Evolutionary conservation across 129 eudicot species (phyloP).

Genomic region (Lonicera japonica): DNA sequence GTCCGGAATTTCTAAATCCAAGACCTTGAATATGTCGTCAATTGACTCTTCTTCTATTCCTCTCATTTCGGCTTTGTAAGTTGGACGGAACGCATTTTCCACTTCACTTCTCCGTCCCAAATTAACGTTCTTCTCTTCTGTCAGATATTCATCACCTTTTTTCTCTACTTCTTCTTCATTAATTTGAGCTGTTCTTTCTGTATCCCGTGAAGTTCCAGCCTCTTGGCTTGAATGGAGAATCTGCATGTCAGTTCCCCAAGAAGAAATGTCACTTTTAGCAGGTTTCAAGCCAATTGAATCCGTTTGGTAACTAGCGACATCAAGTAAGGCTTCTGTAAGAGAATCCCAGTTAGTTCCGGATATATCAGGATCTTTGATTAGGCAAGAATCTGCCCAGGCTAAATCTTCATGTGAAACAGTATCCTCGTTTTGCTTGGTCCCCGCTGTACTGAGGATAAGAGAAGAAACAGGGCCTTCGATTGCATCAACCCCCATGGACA

Average conservation of each 20-base stretch:
- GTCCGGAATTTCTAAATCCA: slow-evolving; percentile 56
- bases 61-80: slow-evolving; percentile 29
- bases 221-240: slow-evolving; percentile 2
- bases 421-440: slow-evolving; percentile 20
- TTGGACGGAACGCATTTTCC: slow-evolving; percentile 51
- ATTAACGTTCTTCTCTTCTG: slow-evolving; percentile 29
- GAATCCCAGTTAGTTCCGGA: slow-evolving; percentile 44
- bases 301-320: not conserved
- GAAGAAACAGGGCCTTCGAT: slow-evolving; percentile 18
- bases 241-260: slow-evolving; percentile 6
- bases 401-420: slow-evolving; percentile 54
- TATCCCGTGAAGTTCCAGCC: slow-evolving; percentile 4
- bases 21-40: slow-evolving; percentile 64
- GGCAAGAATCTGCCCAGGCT: slow-evolving; percentile 82
- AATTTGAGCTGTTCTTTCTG: not conserved
- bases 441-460: slow-evolving; percentile 7
- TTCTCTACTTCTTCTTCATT: slow-evolving; percentile 4
- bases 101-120: slow-evolving; percentile 7
- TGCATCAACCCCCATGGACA: slow-evolving; percentile 24
- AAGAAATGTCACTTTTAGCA: slow-evolving; percentile 7
- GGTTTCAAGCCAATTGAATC: slow-evolving; percentile 14
- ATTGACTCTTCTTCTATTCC: slow-evolving; percentile 21
- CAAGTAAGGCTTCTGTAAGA: slow-evolving; percentile 48
- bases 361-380: slow-evolving; percentile 39
- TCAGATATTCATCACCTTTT: slow-evolving; percentile 12